A percentile compares a stretch with the other conserved stretches of the same genome.
phyloP scores from a whole-genome alignment of 2,329 filamentous ascomycete species.

The Phialophora macrospora region DNA sequence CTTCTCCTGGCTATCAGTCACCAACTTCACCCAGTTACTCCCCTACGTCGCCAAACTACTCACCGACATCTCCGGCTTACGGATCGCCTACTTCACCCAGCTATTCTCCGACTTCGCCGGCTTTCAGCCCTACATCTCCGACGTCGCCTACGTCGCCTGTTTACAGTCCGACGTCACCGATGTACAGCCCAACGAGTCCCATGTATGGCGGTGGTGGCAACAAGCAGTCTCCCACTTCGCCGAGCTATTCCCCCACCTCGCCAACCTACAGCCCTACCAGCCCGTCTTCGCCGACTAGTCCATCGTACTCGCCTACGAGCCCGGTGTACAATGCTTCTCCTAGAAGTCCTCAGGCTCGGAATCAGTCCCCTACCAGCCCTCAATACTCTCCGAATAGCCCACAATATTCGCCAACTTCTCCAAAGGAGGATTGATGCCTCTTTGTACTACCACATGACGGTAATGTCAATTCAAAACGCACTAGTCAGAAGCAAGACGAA shows the following conservation, averaged over 20 bases:
- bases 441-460: conserved; percentile 36
- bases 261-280: conserved; percentile 66
- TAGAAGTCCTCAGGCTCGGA: conserved; percentile 39
- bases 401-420: conserved; percentile 49
- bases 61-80: conserved; percentile 58
- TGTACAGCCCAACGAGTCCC: conserved; percentile 63
- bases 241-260: conserved; percentile 62
- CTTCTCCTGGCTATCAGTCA: conserved; percentile 70
- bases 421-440: conserved; percentile 38
- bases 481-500: conserved; percentile 14
- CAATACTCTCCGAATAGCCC: conserved; percentile 4
- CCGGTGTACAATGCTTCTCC: conserved; percentile 55
- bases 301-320: conserved; percentile 55
- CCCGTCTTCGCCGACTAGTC: conserved; percentile 62
- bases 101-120: conserved; percentile 70
- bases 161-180: conserved; percentile 64
- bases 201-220: conserved; percentile 46
- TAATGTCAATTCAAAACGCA: conserved; percentile 17
- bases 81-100: conserved; percentile 50
- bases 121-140: conserved; percentile 64
- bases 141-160: conserved; percentile 76
- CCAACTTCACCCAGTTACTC: conserved; percentile 74
- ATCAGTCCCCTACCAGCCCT: conserved; percentile 3
- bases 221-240: conserved; percentile 58
- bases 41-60: conserved; percentile 64